Evolutionary conservation across 2,329 filamentous ascomycete genomes (phyloP).

Genomic region (Phaeosphaeriaceae sp.): DNA sequence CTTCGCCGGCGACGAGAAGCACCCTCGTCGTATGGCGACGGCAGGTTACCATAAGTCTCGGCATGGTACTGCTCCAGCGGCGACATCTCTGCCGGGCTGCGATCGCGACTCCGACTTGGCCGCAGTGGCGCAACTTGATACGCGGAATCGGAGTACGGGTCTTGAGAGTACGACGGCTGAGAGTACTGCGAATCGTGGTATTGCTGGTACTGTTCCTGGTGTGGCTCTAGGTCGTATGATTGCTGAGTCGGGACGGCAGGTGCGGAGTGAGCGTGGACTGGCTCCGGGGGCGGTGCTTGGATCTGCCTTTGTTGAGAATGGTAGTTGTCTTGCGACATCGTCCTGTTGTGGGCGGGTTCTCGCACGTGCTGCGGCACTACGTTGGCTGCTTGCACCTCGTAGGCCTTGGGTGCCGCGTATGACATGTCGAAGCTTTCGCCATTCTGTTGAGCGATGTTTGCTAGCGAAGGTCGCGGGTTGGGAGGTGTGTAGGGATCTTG

Average conservation of each 20-base stretch:
- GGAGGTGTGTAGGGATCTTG: constrained; percentile 32
- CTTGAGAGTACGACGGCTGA: constrained; percentile 21
- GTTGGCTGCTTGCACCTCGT: constrained; percentile 43
- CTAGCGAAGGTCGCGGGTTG: constrained; percentile 31
- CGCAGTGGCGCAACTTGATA: constrained; percentile 46
- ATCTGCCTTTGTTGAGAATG: constrained; percentile 27
- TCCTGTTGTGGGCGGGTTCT: constrained; percentile 20
- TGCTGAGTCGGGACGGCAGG: constrained; percentile 49
- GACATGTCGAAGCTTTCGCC: constrained; percentile 44
- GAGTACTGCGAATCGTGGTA: constrained; percentile 17
- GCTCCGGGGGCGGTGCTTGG: constrained; percentile 34
- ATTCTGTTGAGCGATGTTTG: constrained; percentile 25
- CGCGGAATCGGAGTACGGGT: constrained; percentile 36
- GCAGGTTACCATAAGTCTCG: constrained; percentile 39
- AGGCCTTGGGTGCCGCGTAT: constrained; percentile 45
- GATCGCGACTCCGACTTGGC: constrained; percentile 35
- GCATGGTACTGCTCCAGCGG: constrained; percentile 43
- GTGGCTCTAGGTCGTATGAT: constrained; percentile 24
- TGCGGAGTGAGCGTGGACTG: constrained; percentile 55
- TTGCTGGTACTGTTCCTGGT: constrained; percentile 24
- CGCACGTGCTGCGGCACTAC: constrained; percentile 30
- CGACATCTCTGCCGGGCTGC: constrained; percentile 28
- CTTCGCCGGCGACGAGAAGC: constrained; percentile 54
- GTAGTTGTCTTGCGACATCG: constrained; percentile 40
- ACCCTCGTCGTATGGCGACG: constrained; percentile 48